A percentile compares a stretch with the other conserved stretches of the same genome.
Conservation (phyloP, 352 stramenopile genomes). For the Globisporangium mamillatum region DNA sequence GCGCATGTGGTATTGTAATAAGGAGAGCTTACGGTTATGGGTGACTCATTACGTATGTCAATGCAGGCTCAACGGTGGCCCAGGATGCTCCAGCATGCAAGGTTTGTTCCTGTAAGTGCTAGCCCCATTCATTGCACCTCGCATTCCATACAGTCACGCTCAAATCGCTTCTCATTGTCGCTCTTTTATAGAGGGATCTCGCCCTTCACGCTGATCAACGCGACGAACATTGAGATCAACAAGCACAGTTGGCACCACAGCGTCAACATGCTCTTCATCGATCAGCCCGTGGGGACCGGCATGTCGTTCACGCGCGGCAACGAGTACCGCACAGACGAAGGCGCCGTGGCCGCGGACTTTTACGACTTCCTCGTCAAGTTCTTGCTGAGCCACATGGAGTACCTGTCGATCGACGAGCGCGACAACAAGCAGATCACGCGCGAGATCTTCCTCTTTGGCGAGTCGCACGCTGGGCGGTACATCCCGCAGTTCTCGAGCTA, state of each 20-base stretch:
- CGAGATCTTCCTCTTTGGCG: conserved; percentile 93
- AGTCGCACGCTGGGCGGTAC: conserved; percentile 97
- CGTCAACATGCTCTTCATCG: conserved; percentile 82
- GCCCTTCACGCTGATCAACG: conserved; percentile 59
- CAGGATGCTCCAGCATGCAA: conserved; percentile 81
- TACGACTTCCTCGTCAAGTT: conserved; percentile 94
- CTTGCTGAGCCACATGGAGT: conserved; percentile 80
- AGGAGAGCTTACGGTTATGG: background rate
- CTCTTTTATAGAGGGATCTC: conserved; percentile 44
- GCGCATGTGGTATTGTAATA: background rate
- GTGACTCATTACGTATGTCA: background rate
- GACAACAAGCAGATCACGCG: conserved; percentile 46
- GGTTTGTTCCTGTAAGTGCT: conserved; percentile 62
- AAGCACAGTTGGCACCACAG: conserved; percentile 70
- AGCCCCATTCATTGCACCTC: background rate
- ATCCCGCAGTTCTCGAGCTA: conserved; percentile 95
- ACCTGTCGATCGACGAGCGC: conserved; percentile 44
- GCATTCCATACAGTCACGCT: background rate
- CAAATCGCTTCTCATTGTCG: background rate
- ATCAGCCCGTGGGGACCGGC: conserved; percentile 77
- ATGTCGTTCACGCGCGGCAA: conserved; percentile 69
- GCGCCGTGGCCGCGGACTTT: conserved; percentile 77
- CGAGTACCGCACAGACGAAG: conserved; percentile 48
- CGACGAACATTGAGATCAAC: conserved; percentile 56
- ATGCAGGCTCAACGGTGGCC: conserved; percentile 70